Percentiles rank a stretch among this genome's conserved stretches.
phyloP scores from a whole-genome alignment of 257 asterid genomes.

The Solanum ossicruentum region DNA sequence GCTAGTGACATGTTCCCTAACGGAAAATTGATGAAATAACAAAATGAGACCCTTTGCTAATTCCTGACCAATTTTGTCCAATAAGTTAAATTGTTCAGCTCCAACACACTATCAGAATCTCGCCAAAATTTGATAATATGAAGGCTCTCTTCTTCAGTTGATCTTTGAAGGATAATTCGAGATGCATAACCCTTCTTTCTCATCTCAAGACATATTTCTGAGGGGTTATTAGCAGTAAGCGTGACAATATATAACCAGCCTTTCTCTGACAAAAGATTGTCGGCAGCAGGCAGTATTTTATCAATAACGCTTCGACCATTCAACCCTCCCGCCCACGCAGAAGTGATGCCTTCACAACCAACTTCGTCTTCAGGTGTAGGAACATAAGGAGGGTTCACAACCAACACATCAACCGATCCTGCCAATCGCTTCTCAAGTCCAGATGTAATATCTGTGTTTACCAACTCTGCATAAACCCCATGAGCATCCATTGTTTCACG shows the following conservation, averaged over 20 bases:
- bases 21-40: constrained; percentile 17
- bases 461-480: constrained; percentile 56
- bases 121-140: constrained; percentile 84
- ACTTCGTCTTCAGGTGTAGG: constrained; percentile 97
- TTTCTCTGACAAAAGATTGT: constrained; percentile 60
- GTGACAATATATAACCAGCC: constrained; percentile 89
- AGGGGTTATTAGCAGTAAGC: constrained; percentile 57
- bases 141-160: constrained; percentile 94
- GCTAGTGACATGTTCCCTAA: constrained; percentile 13
- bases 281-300: constrained; percentile 75
- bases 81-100: constrained; percentile 15
- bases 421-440: constrained; percentile 54
- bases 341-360: constrained; percentile 61
- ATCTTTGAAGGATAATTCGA: constrained; percentile 64
- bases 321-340: constrained; percentile 97
- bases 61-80: constrained; percentile 11
- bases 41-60: constrained; percentile 11
- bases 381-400: constrained; percentile 96
- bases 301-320: constrained; percentile 76
- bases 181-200: constrained; percentile 77
- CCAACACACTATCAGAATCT: constrained; percentile 33
- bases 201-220: constrained; percentile 66
- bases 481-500: constrained; percentile 61
- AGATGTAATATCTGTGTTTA: constrained; percentile 54
- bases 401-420: constrained; percentile 66